phyloP scores from a whole-genome alignment of 768 basidiomycete genomes.

The Psilocybe cyanescens region DNA sequence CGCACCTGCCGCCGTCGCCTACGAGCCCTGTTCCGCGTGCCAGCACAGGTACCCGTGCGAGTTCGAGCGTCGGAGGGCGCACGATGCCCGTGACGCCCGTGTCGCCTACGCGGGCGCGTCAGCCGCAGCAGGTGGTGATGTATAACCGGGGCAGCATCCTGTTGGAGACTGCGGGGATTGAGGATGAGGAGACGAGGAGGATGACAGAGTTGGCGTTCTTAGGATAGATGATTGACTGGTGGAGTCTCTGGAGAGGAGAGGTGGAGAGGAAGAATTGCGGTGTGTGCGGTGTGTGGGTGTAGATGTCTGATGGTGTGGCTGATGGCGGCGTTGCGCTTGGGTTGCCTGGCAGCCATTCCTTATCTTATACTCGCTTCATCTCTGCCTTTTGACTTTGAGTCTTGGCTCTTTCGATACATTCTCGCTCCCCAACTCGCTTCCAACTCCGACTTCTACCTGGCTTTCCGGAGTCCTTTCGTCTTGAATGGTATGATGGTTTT shows the following conservation, averaged over 20 bases:
- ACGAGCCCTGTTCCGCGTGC: conserved; percentile 21
- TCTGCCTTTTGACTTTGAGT: too few species aligned
- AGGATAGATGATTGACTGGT: conserved; percentile 23
- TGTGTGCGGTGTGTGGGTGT: background rate
- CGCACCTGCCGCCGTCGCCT: conserved; percentile 44
- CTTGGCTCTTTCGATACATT: too few species aligned
- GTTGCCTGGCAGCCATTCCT: background rate
- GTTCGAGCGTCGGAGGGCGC: background rate
- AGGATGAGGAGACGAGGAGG: conserved; percentile 70
- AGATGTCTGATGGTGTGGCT: background rate
- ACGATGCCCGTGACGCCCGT: background rate
- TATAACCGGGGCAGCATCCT: conserved; percentile 63
- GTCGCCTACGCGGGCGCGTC: conserved; percentile 24
- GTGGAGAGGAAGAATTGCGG: background rate
- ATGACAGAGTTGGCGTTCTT: conserved; percentile 77
- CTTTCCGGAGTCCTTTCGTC: too few species aligned
- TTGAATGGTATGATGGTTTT: too few species aligned
- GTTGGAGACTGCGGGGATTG: conserved; percentile 52
- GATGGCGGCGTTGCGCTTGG: background rate
- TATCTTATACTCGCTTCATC: too few species aligned
- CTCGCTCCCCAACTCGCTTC: too few species aligned
- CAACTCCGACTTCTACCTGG: too few species aligned
- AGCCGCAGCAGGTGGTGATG: conserved; percentile 59
- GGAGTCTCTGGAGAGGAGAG: background rate
- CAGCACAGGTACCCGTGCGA: background rate